phyloP scores from a whole-genome alignment of 176 grass and related monocot species.

The Oryza glumipatula region DNA sequence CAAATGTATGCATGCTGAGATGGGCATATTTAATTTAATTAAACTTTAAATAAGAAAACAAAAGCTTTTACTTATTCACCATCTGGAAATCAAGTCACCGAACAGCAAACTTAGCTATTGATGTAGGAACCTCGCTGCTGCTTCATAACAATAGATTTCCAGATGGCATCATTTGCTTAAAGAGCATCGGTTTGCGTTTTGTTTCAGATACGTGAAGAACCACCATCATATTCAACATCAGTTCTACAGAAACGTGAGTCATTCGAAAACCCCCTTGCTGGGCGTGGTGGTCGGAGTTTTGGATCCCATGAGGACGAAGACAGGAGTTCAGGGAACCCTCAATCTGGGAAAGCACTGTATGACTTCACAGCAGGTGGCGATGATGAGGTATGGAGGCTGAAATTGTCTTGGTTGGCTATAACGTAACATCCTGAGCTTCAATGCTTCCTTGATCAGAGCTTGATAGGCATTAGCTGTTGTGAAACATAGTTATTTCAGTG shows the following conservation, averaged over 20 bases:
- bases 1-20: neutral
- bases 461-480: conserved; percentile 26
- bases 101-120: conserved; percentile 46
- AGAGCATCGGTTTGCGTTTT: conserved; percentile 25
- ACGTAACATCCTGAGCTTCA: neutral
- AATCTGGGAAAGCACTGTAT: conserved; percentile 92
- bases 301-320: conserved; percentile 65
- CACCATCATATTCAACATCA: conserved; percentile 72
- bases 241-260: conserved; percentile 77
- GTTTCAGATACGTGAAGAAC: conserved; percentile 92
- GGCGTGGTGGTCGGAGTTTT: conserved; percentile 63
- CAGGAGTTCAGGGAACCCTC: conserved; percentile 76
- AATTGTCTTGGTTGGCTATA: conserved; percentile 11
- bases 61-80: conserved; percentile 1
- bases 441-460: conserved; percentile 20
- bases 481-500: neutral
- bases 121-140: conserved; percentile 37
- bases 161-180: conserved; percentile 23
- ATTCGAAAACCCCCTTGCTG: conserved; percentile 81
- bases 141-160: conserved; percentile 14
- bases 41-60: conserved; percentile 16
- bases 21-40: conserved; percentile 19
- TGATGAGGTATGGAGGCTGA: conserved; percentile 74
- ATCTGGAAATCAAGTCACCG: conserved; percentile 47
- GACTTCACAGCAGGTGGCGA: conserved; percentile 97